Percentiles rank a stretch among this genome's conserved stretches.
phyloP scores from a whole-genome alignment of 371 early-diverging fungal genomes.

The Zopfochytrium polystomum region DNA sequence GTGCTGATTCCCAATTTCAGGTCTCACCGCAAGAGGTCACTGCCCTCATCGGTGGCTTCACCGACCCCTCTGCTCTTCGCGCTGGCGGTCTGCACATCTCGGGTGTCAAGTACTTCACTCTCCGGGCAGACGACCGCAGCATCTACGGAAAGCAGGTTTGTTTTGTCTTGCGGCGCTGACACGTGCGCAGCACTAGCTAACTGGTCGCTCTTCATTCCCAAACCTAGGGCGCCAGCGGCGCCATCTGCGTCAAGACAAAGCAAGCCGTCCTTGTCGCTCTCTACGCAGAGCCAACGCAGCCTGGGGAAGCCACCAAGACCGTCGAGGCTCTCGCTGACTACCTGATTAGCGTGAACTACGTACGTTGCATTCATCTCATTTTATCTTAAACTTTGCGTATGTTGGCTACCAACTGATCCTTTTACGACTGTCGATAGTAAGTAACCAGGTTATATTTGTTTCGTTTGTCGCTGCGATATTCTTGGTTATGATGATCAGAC shows the following conservation, averaged over 20 bases:
- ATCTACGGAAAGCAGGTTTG: conserved; percentile 81
- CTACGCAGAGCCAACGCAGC: conserved; percentile 64
- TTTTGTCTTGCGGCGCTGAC: neutral
- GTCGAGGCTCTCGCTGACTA: conserved; percentile 83
- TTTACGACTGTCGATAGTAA: too few relatives aligned
- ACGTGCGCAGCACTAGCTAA: neutral
- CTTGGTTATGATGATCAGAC: too few relatives aligned
- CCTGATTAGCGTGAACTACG: conserved; percentile 66
- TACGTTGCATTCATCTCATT: conserved; percentile 25
- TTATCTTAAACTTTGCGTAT: too few relatives aligned
- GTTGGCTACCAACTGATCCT: too few relatives aligned
- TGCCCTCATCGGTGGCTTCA: conserved; percentile 63
- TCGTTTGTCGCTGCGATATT: too few relatives aligned
- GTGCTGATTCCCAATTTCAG: too few relatives aligned
- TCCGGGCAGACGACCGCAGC: conserved; percentile 62
- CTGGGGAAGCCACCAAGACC: conserved; percentile 72
- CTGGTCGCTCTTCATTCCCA: neutral
- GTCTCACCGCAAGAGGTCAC: conserved; percentile 63
- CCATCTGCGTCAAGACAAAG: conserved; percentile 75
- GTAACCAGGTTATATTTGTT: too few relatives aligned
- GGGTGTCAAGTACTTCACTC: conserved; percentile 70
- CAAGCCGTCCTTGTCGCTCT: conserved; percentile 74
- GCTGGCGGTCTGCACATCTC: conserved; percentile 66
- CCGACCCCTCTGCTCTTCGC: conserved; percentile 53
- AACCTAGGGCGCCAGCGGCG: conserved; percentile 65